These are phyloP conservation scores for Calonectria leucothoes DNA, from an alignment of 2,329 filamentous ascomycete genomes.

Conservation along the genomic window DNA sequence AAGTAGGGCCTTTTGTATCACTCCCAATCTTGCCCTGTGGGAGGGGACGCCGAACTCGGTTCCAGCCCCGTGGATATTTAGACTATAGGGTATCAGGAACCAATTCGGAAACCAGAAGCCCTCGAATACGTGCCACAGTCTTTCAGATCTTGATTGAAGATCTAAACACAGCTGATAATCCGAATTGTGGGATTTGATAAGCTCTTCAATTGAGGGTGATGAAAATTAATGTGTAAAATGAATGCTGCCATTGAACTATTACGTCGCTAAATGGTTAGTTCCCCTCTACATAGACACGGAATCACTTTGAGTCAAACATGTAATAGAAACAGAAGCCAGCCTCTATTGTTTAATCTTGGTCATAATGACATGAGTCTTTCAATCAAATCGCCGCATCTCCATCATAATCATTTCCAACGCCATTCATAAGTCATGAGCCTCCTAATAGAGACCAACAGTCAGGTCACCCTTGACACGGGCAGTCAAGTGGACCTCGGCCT, in stretches of 20 bases:
- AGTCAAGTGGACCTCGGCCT: conserved; percentile 2
- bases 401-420: not conserved
- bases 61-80: too few relatives aligned
- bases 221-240: not conserved
- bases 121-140: not conserved
- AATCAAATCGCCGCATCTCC: not conserved
- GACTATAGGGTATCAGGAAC: not conserved
- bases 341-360: not conserved
- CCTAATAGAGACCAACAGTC: not conserved
- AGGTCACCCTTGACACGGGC: conserved; percentile 2
- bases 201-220: not conserved
- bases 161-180: not conserved
- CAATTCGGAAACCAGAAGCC: not conserved
- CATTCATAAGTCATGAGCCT: not conserved
- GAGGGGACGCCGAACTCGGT: too few relatives aligned
- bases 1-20: too few relatives aligned
- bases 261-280: not conserved
- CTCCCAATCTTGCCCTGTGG: too few relatives aligned
- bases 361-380: not conserved
- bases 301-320: not conserved
- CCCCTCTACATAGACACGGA: not conserved
- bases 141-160: not conserved
- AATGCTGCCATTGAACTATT: not conserved
- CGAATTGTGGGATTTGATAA: not conserved
- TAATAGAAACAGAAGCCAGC: not conserved